These are phyloP conservation scores for Penicillium nordicum DNA, from an alignment of 2,329 filamentous ascomycete species.

Conservation along the genomic window DNA sequence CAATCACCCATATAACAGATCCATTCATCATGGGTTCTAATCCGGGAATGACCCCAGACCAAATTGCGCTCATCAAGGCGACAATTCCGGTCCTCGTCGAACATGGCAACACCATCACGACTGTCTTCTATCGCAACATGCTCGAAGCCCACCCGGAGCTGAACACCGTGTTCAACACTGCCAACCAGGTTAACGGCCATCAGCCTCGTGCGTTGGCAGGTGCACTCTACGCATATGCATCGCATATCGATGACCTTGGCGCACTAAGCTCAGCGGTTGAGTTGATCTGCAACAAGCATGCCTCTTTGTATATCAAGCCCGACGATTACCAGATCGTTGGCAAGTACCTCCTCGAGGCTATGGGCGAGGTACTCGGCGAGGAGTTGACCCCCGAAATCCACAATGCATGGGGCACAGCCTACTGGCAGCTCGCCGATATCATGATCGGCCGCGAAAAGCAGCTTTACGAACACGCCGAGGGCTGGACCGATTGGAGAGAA, in stretches of 20 bases:
- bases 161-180: slow-evolving; percentile 67
- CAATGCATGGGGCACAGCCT: slow-evolving; percentile 67
- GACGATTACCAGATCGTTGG: slow-evolving; percentile 70
- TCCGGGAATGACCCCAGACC: slow-evolving; percentile 41
- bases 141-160: slow-evolving; percentile 63
- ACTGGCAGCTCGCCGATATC: slow-evolving; percentile 69
- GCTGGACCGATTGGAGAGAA: slow-evolving; percentile 65
- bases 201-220: slow-evolving; percentile 68
- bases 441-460: slow-evolving; percentile 64
- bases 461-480: slow-evolving; percentile 59
- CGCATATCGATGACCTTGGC: slow-evolving; percentile 66
- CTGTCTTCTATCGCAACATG: slow-evolving; percentile 70
- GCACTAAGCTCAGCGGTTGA: slow-evolving; percentile 57
- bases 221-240: slow-evolving; percentile 67
- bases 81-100: slow-evolving; percentile 67
- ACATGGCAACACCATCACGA: slow-evolving; percentile 66
- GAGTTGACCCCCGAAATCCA: slow-evolving; percentile 64
- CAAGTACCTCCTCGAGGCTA: slow-evolving; percentile 64
- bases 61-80: slow-evolving; percentile 64
- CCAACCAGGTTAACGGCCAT: slow-evolving; percentile 64
- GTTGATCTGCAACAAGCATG: slow-evolving; percentile 74
- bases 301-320: slow-evolving; percentile 63
- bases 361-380: slow-evolving; percentile 63
- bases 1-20: background rate
- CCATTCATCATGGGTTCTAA: slow-evolving; percentile 17